Evolutionary conservation across 768 basidiomycete species (phyloP), one percentile per base, ranked within the genome.

Genomic region (Pseudohyphozyma bogoriensis): DNA sequence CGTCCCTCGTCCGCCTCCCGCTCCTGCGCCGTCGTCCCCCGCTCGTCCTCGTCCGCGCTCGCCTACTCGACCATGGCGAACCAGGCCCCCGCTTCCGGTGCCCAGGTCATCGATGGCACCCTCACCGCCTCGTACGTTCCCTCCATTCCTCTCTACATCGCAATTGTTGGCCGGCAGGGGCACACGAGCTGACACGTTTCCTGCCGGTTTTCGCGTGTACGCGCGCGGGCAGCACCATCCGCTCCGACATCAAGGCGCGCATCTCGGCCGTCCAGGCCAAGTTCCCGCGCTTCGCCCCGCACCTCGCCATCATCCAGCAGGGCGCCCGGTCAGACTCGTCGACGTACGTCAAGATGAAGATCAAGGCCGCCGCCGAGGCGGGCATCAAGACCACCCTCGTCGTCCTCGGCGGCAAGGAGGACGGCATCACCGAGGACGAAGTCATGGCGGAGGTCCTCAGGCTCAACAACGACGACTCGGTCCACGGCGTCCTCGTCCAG

Each of bases 311-410:
- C 74, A 81, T 99, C 47, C 95, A 97, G 75, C 90, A 89, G 53
- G 95, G 95, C 56, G 82, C 84, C 33, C 85, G 89, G 60, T 84
- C 89, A 26, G 93, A 96, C 73, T 97, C 92, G 8, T 77, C 79
- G 24, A 84, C 85, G 44, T 99, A 99, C 75, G 85, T 99, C 67
- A 89, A 89, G 71, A 97, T 97, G 93, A 99, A 99, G 77, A 79
- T 82, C 45, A 96, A 92, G 74, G 95, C 95, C 15, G 87, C 91
- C 15, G 83, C 89, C 69, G 89, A 97, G 76, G 85, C 87, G 66
- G 92, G 95, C 60, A 87, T 97, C 76, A 81, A 79, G 60, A 85
- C 87, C 74, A 82, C 83, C 55, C 89, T 96, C 72, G 77, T 97
- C 72, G 77, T 73, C 52, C 70, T 77, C 37, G 65, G 65, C 31